Evolutionary conservation across 805 yeast species (phyloP).

Genomic region (Brettanomyces sp.): DNA sequence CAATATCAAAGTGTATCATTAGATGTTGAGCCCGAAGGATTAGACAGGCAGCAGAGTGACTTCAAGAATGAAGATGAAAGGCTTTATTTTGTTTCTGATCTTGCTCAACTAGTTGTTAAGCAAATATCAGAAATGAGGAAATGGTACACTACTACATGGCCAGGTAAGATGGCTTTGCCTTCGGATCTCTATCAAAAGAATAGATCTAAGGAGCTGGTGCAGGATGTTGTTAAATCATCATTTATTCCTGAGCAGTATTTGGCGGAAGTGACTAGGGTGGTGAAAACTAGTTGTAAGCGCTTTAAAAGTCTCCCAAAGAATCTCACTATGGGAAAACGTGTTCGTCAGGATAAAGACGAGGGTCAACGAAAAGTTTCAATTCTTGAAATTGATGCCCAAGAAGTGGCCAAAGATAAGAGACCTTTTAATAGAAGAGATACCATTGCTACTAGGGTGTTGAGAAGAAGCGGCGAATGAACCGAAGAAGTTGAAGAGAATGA

Average conservation of each 20-base stretch:
- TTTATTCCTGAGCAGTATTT: conserved; percentile 38
- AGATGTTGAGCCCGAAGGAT: conserved; percentile 24
- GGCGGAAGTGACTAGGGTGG: conserved; percentile 1
- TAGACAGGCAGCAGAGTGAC: too few relatives aligned
- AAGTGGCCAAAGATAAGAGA: too few relatives aligned
- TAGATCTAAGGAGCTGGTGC: conserved; percentile 48
- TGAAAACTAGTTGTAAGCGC: conserved; percentile 7
- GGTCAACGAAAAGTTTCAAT: too few relatives aligned
- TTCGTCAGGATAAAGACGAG: neutral
- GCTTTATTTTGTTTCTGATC: conserved; percentile 62
- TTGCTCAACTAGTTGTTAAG: conserved; percentile 58
- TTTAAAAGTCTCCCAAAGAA: neutral
- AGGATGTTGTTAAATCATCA: conserved; percentile 41
- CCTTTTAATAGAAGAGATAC: neutral
- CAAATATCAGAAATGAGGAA: conserved; percentile 45
- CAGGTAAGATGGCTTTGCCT: conserved; percentile 65
- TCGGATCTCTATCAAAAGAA: conserved; percentile 63
- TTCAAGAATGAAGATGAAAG: conserved; percentile 15
- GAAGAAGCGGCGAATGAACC: neutral
- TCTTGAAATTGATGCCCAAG: too few relatives aligned
- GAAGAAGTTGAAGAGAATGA: too few relatives aligned
- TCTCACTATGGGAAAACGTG: neutral
- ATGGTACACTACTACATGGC: conserved; percentile 75
- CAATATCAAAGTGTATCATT: conserved; percentile 57
- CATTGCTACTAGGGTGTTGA: neutral